Evolutionary conservation across 352 stramenopile genomes (phyloP).

Genomic region (Globisporangium polare): DNA sequence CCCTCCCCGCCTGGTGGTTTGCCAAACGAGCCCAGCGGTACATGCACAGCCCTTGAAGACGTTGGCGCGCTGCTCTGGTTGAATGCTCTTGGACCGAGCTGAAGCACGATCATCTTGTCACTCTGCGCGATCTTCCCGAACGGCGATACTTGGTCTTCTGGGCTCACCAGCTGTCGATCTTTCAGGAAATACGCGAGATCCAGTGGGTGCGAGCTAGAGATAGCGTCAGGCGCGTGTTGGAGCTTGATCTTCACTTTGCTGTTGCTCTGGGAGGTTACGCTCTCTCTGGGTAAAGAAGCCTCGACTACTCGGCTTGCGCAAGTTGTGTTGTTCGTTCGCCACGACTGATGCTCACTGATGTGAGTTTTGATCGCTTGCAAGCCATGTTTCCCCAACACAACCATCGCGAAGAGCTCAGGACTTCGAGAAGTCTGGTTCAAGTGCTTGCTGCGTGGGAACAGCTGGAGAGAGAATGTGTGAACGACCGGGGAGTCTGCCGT

Average conservation of each 20-base stretch:
- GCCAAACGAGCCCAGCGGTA: conserved; percentile 11
- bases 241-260: conserved; percentile 3
- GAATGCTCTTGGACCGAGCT: conserved; percentile 3
- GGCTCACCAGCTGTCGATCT: conserved; percentile 4
- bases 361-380: conserved; percentile 23
- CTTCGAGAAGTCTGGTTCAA: conserved; percentile 3
- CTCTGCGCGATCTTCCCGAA: neutral
- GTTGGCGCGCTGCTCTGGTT: neutral
- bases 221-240: neutral
- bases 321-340: conserved; percentile 21
- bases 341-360: conserved; percentile 23
- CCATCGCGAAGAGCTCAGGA: conserved; percentile 22
- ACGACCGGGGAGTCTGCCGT: conserved; percentile 40
- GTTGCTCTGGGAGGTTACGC: neutral
- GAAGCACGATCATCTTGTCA: neutral
- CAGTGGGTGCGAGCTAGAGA: neutral
- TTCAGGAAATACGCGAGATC: conserved; percentile 13
- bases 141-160: neutral
- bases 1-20: neutral
- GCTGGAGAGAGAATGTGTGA: conserved; percentile 23
- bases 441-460: conserved; percentile 20
- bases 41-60: neutral
- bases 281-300: conserved; percentile 7
- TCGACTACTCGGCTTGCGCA: conserved; percentile 28
- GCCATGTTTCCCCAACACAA: conserved; percentile 32